A percentile compares a stretch with the other conserved stretches of the same genome.
phyloP scores from a whole-genome alignment of 345 rosid species.

The Sisymbrium altissimum region DNA sequence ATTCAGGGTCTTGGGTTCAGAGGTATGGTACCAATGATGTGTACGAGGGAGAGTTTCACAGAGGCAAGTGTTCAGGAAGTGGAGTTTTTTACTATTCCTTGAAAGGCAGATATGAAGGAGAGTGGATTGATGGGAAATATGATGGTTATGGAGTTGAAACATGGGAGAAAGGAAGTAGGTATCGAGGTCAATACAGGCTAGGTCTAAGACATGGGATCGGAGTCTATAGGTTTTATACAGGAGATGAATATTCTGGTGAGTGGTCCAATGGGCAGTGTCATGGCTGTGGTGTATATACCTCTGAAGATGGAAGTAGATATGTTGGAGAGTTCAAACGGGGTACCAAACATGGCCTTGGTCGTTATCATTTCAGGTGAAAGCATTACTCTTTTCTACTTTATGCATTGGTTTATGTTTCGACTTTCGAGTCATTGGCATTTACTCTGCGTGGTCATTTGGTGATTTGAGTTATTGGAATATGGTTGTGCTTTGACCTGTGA shows the following conservation, averaged over 20 bases:
- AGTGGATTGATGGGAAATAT: slow-evolving; percentile 72
- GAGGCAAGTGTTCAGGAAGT: slow-evolving; percentile 67
- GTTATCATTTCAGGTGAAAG: slow-evolving; percentile 65
- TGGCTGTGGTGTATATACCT: slow-evolving; percentile 63
- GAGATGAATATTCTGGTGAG: slow-evolving; percentile 69
- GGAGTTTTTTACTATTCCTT: slow-evolving; percentile 60
- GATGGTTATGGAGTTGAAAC: slow-evolving; percentile 80
- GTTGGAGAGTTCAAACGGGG: slow-evolving; percentile 75
- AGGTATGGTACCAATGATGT: slow-evolving; percentile 55
- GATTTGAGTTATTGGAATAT: background rate
- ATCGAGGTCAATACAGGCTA: slow-evolving; percentile 66
- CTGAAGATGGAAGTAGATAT: slow-evolving; percentile 63
- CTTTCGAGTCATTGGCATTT: background rate
- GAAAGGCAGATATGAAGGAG: slow-evolving; percentile 72
- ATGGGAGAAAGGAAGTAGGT: slow-evolving; percentile 76
- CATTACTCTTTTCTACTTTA: background rate
- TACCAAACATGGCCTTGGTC: slow-evolving; percentile 70
- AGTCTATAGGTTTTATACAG: slow-evolving; percentile 58
- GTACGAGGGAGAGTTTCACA: slow-evolving; percentile 72
- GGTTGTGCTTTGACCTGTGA: background rate
- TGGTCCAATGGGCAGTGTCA: slow-evolving; percentile 81
- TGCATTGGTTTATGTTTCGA: background rate
- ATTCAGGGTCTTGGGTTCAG: slow-evolving; percentile 58
- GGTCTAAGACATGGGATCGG: slow-evolving; percentile 77
- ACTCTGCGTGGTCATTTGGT: background rate